A percentile compares a stretch with the other conserved stretches of the same genome.
phyloP scores from a whole-genome alignment of 257 asterid species.

The Echites panduratus region DNA sequence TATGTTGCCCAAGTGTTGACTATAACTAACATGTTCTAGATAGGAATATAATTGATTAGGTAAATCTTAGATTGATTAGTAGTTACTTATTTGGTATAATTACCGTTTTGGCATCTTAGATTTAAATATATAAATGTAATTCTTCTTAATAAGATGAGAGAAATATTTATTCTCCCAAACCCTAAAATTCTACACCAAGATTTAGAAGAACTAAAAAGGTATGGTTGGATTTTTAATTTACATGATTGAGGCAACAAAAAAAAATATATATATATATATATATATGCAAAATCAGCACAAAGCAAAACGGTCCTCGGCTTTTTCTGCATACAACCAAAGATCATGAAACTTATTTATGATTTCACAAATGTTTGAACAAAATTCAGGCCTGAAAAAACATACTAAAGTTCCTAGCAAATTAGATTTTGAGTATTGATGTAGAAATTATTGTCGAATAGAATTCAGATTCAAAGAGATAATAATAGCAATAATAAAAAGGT shows the following conservation, averaged over 20 bases:
- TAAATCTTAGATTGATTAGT: too few relatives aligned
- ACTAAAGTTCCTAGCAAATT: not conserved
- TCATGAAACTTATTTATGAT: not conserved
- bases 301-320: not conserved
- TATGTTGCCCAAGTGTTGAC: not conserved
- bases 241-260: not conserved
- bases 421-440: not conserved
- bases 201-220: not conserved
- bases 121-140: too few relatives aligned
- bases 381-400: not conserved
- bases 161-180: too few relatives aligned
- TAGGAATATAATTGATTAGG: too few relatives aligned
- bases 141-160: too few relatives aligned
- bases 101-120: too few relatives aligned
- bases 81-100: too few relatives aligned
- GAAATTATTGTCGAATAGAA: slow-evolving; percentile 1
- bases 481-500: too few relatives aligned
- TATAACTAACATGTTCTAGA: too few relatives aligned
- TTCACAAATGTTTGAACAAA: not conserved
- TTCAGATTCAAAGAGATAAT: not conserved
- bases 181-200: too few relatives aligned
- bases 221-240: not conserved
- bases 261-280: too few relatives aligned
- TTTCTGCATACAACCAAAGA: not conserved
- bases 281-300: not conserved